Evolutionary conservation across 441 rosid genomes (phyloP).

Genomic region (Pelargonium fulgidum): DNA sequence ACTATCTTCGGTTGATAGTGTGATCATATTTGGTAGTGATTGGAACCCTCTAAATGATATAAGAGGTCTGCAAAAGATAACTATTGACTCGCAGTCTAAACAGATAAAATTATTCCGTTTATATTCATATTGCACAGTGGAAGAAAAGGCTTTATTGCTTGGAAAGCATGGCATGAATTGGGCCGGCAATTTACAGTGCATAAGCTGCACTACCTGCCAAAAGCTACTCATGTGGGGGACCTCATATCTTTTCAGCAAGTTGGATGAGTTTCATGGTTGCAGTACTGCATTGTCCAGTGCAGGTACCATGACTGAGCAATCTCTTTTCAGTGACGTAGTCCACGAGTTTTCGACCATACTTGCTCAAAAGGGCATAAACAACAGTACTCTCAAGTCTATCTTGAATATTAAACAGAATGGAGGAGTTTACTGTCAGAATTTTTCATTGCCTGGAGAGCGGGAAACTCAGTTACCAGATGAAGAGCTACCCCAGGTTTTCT

Average conservation of each 20-base stretch:
- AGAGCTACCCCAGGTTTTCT: conserved; percentile 55
- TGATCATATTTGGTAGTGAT: conserved; percentile 72
- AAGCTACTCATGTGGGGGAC: conserved; percentile 86
- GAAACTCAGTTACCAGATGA: conserved; percentile 41
- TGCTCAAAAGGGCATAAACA: conserved; percentile 32
- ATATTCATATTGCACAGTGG: conserved; percentile 63
- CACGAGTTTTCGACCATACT: conserved; percentile 53
- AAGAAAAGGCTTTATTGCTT: conserved; percentile 67
- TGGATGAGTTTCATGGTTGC: conserved; percentile 54
- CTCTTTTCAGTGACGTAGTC: conserved; percentile 33
- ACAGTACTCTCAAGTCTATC: conserved; percentile 31
- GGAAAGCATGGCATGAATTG: conserved; percentile 51
- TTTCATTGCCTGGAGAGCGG: conserved; percentile 56
- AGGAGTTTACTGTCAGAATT: conserved; percentile 44
- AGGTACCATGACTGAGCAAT: conserved; percentile 29
- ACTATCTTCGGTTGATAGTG: conserved; percentile 62
- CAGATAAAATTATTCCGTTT: conserved; percentile 68
- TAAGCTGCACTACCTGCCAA: conserved; percentile 39
- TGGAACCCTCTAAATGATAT: conserved; percentile 71
- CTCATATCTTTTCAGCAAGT: conserved; percentile 48
- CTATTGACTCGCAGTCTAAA: conserved; percentile 49
- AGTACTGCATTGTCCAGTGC: conserved; percentile 17
- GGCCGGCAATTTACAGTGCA: conserved; percentile 33
- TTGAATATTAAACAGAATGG: conserved; percentile 49
- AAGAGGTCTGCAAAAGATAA: conserved; percentile 63